Base-by-base conservation (phyloP, 73 alveolate species). In the Paramecium biaurelia region DNA sequence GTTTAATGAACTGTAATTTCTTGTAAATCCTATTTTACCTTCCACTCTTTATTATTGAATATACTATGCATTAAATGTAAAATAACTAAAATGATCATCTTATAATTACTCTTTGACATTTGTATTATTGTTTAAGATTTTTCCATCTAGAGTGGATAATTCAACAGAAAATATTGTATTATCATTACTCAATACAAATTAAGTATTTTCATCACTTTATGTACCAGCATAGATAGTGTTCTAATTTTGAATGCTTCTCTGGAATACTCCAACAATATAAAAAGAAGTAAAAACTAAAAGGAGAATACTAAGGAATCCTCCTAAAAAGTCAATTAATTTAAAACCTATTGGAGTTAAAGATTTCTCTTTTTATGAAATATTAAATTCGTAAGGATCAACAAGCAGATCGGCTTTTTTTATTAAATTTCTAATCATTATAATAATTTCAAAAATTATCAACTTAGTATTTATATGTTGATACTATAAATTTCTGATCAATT, bases 381-480 rank as follows among this genome's bases (percentile, higher is more conserved):
- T 79, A 24, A 79, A 79, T 38, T 79, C 70, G 23, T 79, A 79
- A 14, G 90, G 90, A 30, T 58, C 32, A 30, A 47, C 90, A 24
- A 79, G 56, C 30, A 79, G 7, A n/a, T 79, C 90, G 4, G 49
- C 84, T 30, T 63, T 26, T 30, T 63, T 63, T 63, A 63, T 30
- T 26, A 63, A 30, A 26, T 63, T 63, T 32, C 84, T 63, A 26
- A 63, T 63, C 41, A 30, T 63, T 12, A 11, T 26, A 53, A n/a
- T 53, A 53, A 53, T 53, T 53, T 53, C 15, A 18, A 53, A 53
- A 18, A 53, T 53, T 53, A 53, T 18, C 34, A 63, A 63, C 23
- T 3, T 26, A 7, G 5, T 8, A 47, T 63, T 21, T 12, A 63
- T 53, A 21, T n/a, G 2, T 53, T 53, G 10, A 53, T 53, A 18